Base-by-base conservation (phyloP, 2,329 filamentous ascomycete genomes). In the Knufia petricola region DNA sequence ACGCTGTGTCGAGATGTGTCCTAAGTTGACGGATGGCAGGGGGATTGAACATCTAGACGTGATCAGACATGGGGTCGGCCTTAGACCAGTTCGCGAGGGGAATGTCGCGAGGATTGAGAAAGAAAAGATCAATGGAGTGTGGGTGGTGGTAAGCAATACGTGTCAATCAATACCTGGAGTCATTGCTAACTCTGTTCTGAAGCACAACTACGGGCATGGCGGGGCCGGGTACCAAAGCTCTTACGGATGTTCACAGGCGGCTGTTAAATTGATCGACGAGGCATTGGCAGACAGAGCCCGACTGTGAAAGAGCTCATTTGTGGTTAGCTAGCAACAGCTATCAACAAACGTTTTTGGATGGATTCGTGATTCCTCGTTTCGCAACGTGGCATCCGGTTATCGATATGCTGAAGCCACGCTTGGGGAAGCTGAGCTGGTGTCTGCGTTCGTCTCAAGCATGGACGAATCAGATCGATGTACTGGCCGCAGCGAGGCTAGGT, bases 91-190 rank as follows among this genome's bases (percentile, higher is more conserved):
- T 61, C 73, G 89, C 45, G 74, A 79, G 49, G 82, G 76, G 1
- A n/a, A n/a, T n/a, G 88, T 88, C 0, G 79, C 86, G 17, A 75
- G 88, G 50, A 70, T 94, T 12, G 87, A 94, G 66, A 82, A 73
- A 60, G 84, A 89, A 63, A 70, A 68, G 54, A 76, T 87, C 38
- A 68, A 74, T 44, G 80, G 77, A 4, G 73, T 78, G 2, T 76
- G 76, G 64, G 76, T 88, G n/a, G 82, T 92, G 47, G 26, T 28
- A 28, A 28, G 26, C 26, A 28, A 28, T 28, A 6, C 86, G 90
- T 63, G 71, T 70, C 52, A 71, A 71, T 51, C 69, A 69, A 13
- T 67, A 70, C 61, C 68, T 66, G 13, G 68, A 68, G 4, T 69
- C 66, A 50, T 43, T 12, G 59, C 68, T 34, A 64, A 68, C 38